These are phyloP conservation scores for Austroboletus novae-zelandiae DNA, from an alignment of 1,284 basidiomycete species.

Conservation along the genomic window DNA sequence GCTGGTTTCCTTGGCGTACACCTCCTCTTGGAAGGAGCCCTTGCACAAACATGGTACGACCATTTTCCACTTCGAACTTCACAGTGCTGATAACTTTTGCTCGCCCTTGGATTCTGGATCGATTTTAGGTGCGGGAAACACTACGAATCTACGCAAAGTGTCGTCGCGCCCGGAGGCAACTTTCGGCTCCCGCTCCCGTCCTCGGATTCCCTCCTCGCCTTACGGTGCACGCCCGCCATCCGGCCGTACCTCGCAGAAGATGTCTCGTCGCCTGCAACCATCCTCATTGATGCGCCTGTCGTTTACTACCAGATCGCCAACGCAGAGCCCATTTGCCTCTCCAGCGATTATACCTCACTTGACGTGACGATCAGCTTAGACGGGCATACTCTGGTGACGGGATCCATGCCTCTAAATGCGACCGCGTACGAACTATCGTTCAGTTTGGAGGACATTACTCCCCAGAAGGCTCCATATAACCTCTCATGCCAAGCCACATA, in stretches of 20 bases:
- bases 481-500: slow-evolving; percentile 28
- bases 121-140: slow-evolving; percentile 30
- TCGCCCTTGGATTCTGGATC: too few species aligned
- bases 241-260: slow-evolving; percentile 34
- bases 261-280: slow-evolving; percentile 11
- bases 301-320: slow-evolving; percentile 27
- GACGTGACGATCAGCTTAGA: slow-evolving; percentile 27
- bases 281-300: slow-evolving; percentile 29
- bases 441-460: slow-evolving; percentile 22
- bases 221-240: slow-evolving; percentile 32
- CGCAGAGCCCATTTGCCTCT: slow-evolving; percentile 22
- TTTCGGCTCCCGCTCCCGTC: slow-evolving; percentile 23
- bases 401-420: slow-evolving; percentile 29
- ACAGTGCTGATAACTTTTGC: background rate
- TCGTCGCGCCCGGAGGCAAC: slow-evolving; percentile 25
- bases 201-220: slow-evolving; percentile 25
- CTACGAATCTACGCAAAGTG: slow-evolving; percentile 22
- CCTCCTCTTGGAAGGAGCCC: slow-evolving; percentile 23
- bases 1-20: slow-evolving; percentile 4
- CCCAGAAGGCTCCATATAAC: slow-evolving; percentile 24
- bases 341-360: slow-evolving; percentile 4
- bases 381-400: slow-evolving; percentile 20
- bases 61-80: background rate
- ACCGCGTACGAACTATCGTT: slow-evolving; percentile 26
- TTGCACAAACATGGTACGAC: slow-evolving; percentile 35